These are phyloP conservation scores for Nepenthes gracilis DNA, from an alignment of 148 eudicot genomes.

Conservation along the genomic window DNA sequence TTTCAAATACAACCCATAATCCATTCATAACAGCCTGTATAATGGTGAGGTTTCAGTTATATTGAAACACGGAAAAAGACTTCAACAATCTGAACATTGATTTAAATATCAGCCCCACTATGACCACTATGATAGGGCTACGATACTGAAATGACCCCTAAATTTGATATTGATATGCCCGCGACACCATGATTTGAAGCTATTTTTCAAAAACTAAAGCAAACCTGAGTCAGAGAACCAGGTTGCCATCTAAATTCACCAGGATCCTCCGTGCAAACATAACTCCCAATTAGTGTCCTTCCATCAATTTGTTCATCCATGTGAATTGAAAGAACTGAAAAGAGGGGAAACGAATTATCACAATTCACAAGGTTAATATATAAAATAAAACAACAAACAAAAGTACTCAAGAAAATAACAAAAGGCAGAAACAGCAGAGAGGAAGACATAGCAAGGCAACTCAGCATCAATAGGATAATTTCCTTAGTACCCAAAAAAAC, in stretches of 20 bases:
- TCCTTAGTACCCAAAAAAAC: no score
- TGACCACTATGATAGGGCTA: no score
- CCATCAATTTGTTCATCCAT: slow-evolving; percentile 99
- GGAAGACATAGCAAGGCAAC: no score
- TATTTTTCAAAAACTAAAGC: neutral
- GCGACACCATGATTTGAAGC: no score
- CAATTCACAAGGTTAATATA: neutral
- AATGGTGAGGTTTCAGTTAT: slow-evolving; percentile 1
- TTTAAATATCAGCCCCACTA: no score
- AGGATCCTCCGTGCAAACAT: slow-evolving; percentile 89
- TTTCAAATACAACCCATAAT: slow-evolving; percentile 92
- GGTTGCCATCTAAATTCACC: slow-evolving; percentile 99
- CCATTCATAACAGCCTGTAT: slow-evolving; percentile 79
- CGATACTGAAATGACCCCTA: no score
- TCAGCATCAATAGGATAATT: no score
- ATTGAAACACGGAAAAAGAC: neutral
- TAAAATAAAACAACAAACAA: no score
- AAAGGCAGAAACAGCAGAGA: no score
- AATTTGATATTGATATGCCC: no score
- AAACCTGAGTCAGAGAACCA: slow-evolving; percentile 94
- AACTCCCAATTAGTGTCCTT: slow-evolving; percentile 76
- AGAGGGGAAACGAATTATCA: neutral
- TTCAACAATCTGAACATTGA: no score
- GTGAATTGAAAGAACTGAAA: slow-evolving; percentile 68
- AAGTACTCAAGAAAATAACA: no score